Percentiles rank a stretch among this genome's conserved stretches.
Conservation (phyloP, 2,329 filamentous ascomycete species). For the Paracorniculantispora psalliotae region DNA sequence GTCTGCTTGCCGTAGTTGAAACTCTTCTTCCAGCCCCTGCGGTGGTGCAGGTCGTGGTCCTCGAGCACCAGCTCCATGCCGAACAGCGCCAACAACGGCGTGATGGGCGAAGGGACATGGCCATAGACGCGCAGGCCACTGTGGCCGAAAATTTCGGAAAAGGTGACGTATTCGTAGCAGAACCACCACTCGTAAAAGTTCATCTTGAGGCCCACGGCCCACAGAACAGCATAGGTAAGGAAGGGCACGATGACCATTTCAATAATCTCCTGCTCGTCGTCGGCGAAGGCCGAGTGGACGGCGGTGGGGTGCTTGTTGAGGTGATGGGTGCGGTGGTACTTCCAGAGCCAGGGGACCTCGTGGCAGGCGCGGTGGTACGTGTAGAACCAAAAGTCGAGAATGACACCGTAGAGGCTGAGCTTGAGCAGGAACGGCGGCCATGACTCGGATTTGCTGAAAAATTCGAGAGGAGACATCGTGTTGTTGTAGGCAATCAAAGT, state of each 20-base stretch:
- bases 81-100: conserved; percentile 28
- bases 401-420: conserved; percentile 29
- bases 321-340: conserved; percentile 38
- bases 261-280: conserved; percentile 38
- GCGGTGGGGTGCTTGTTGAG: conserved; percentile 39
- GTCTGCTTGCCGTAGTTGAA: conserved; percentile 15
- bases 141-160: conserved; percentile 35
- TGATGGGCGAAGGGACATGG: conserved; percentile 29
- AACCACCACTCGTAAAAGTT: conserved; percentile 45
- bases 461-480: conserved; percentile 7
- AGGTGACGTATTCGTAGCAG: conserved; percentile 39
- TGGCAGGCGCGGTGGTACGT: conserved; percentile 39
- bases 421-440: conserved; percentile 27
- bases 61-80: conserved; percentile 35
- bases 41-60: conserved; percentile 37
- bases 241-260: conserved; percentile 37
- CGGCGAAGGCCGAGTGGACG: conserved; percentile 37
- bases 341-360: conserved; percentile 34
- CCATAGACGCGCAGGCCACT: conserved; percentile 35
- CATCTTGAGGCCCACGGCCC: conserved; percentile 32
- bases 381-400: conserved; percentile 40
- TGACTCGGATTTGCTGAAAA: conserved; percentile 10
- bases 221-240: conserved; percentile 32
- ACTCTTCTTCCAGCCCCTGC: conserved; percentile 28
- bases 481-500: conserved; percentile 23